phyloP scores from a whole-genome alignment of 2,329 filamentous ascomycete species.

The Colletotrichum gigasporum region DNA sequence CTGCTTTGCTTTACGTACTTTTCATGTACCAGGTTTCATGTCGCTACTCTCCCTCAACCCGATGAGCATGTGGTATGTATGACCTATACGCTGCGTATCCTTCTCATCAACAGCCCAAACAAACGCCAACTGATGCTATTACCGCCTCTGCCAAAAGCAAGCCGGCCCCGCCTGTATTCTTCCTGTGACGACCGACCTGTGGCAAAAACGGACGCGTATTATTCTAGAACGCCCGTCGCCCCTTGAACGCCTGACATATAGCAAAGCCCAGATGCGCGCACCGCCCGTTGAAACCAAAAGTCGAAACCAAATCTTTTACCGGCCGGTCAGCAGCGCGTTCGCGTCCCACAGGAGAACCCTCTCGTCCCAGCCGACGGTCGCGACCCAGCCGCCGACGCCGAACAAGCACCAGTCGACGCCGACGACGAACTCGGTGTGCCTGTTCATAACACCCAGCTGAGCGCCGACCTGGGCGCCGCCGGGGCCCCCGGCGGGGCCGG shows the following conservation, averaged over 20 bases:
- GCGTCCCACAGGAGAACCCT: constrained; percentile 92
- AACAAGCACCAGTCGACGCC: constrained; percentile 99
- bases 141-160: neutral
- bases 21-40: no score
- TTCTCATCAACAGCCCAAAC: no score
- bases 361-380: constrained; percentile 95
- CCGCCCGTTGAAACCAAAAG: neutral
- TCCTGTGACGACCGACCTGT: no score
- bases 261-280: neutral
- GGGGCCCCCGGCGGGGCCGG: constrained; percentile 44
- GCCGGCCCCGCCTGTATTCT: no score
- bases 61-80: no score
- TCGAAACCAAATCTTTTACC: constrained; percentile 8
- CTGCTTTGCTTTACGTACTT: no score
- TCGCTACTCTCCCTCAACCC: no score
- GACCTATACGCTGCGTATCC: no score
- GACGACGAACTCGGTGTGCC: constrained; percentile 94
- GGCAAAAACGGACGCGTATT: neutral
- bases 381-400: constrained; percentile 93
- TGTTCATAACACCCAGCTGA: constrained; percentile 87
- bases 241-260: constrained; percentile 9
- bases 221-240: neutral
- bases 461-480: constrained; percentile 62
- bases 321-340: constrained; percentile 52
- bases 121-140: constrained; percentile 2